Conservation (phyloP, 164 flowering plant species). For the Platanus orientalis region DNA sequence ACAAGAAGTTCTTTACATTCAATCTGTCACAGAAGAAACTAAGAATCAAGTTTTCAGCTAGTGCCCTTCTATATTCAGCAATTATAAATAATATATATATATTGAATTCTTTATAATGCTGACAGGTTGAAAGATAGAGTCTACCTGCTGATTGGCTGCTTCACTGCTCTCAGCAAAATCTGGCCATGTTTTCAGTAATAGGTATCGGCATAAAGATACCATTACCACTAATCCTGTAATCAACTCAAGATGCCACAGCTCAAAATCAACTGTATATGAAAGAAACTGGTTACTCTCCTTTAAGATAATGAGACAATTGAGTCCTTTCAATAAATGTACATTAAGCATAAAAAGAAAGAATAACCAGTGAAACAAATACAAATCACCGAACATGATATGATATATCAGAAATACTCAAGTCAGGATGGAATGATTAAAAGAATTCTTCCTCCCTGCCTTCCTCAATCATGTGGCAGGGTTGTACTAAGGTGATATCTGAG, state of each 20-base stretch:
- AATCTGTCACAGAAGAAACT: too few relatives aligned
- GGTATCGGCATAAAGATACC: constrained; percentile 64
- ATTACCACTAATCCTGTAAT: constrained; percentile 56
- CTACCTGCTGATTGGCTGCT: constrained; percentile 84
- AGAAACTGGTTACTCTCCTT: constrained; percentile 1
- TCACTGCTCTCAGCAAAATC: constrained; percentile 86
- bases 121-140: background rate
- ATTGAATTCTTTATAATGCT: background rate
- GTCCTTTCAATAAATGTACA: background rate
- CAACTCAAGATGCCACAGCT: constrained; percentile 81
- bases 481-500: background rate
- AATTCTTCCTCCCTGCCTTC: too few relatives aligned
- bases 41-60: too few relatives aligned
- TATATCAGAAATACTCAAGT: background rate
- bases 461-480: background rate
- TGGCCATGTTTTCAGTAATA: constrained; percentile 75
- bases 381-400: background rate
- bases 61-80: too few relatives aligned
- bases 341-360: background rate
- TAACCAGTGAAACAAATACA: too few relatives aligned
- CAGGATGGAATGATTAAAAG: background rate
- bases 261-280: constrained; percentile 54
- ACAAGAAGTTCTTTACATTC: too few relatives aligned
- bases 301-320: background rate
- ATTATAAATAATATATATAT: too few relatives aligned